phyloP scores from a whole-genome alignment of 2,329 filamentous ascomycete genomes.

The Talaromyces amestolkiae region DNA sequence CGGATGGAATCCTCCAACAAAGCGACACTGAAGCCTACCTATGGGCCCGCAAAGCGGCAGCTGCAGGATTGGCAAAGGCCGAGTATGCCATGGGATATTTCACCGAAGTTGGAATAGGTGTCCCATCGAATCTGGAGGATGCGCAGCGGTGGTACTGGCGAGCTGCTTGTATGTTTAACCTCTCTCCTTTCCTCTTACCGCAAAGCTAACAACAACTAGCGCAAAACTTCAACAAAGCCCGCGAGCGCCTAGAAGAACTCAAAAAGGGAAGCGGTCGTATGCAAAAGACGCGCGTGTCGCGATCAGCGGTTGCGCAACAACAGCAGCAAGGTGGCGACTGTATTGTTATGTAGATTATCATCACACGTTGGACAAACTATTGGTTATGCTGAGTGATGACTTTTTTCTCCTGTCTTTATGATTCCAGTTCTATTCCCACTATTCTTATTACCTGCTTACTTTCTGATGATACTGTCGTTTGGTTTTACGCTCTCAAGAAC shows the following conservation, averaged over 20 bases:
- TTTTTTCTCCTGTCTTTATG: background rate
- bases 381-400: background rate
- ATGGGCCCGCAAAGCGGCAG: slow-evolving; percentile 91
- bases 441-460: background rate
- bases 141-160: slow-evolving; percentile 98
- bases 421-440: background rate
- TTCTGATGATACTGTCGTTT: background rate
- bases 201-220: slow-evolving; percentile 51
- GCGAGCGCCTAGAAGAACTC: slow-evolving; percentile 87
- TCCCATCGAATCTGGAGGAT: slow-evolving; percentile 81
- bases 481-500: background rate
- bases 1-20: slow-evolving; percentile 80
- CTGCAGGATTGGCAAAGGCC: slow-evolving; percentile 83
- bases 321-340: slow-evolving; percentile 83
- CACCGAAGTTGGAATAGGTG: slow-evolving; percentile 90
- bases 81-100: slow-evolving; percentile 99
- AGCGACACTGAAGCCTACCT: slow-evolving; percentile 95
- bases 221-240: slow-evolving; percentile 90
- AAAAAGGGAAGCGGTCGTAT: slow-evolving; percentile 73
- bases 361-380: background rate
- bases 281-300: slow-evolving; percentile 73
- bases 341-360: slow-evolving; percentile 65
- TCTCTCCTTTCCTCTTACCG: background rate
- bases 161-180: slow-evolving; percentile 74
- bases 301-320: slow-evolving; percentile 75